phyloP scores from a whole-genome alignment of 2,329 filamentous ascomycete genomes.

The Pyricularia grisea region DNA sequence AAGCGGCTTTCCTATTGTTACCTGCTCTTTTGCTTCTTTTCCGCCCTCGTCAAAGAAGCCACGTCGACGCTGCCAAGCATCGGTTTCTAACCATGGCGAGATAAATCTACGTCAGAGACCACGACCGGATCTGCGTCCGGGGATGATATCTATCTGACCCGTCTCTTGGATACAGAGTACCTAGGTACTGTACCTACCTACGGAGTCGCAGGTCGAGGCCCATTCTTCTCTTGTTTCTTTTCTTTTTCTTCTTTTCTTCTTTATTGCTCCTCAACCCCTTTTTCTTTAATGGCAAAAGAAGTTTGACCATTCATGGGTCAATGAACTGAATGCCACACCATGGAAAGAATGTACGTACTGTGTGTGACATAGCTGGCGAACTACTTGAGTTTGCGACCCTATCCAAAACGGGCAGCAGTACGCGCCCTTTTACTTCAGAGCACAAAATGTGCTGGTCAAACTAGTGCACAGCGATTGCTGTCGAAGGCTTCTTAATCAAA shows the following conservation, averaged over 20 bases:
- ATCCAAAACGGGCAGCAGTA: background rate
- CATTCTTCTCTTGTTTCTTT: background rate
- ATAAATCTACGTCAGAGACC: constrained; percentile 1
- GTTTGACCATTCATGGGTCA: background rate
- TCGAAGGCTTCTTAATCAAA: background rate
- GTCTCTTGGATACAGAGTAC: background rate
- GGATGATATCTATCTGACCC: background rate
- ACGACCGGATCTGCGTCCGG: background rate
- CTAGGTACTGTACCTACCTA: background rate
- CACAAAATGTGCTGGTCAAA: background rate
- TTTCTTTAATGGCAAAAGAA: background rate
- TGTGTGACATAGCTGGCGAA: background rate
- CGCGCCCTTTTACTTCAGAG: background rate
- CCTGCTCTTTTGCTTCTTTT: background rate
- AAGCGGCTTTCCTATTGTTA: background rate
- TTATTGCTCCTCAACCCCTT: background rate
- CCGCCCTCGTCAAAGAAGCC: background rate
- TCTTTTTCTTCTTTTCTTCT: background rate
- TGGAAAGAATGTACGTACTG: background rate
- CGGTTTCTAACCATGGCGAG: background rate
- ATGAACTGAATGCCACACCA: background rate
- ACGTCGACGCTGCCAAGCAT: background rate
- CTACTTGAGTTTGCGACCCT: background rate
- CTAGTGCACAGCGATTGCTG: background rate
- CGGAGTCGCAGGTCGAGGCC: background rate